phyloP scores from a whole-genome alignment of 2,329 filamentous ascomycete genomes.

The Elsinoe fawcettii region DNA sequence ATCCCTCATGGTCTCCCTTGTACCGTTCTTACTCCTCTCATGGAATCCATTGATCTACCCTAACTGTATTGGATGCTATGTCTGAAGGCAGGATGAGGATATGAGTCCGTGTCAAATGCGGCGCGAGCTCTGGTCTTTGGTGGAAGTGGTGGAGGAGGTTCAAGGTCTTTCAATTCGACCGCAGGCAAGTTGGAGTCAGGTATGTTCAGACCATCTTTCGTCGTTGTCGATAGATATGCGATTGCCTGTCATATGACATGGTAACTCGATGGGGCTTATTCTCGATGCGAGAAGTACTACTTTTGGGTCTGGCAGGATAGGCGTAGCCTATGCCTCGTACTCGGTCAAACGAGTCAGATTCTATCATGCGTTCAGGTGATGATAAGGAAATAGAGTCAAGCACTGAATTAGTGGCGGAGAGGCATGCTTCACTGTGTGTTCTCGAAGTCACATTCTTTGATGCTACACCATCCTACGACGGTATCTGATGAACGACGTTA shows the following conservation, averaged over 20 bases:
- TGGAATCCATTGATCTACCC: conserved; percentile 34
- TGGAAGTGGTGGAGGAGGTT: conserved; percentile 30
- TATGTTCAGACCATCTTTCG: conserved; percentile 61
- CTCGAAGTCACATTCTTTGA: conserved; percentile 21
- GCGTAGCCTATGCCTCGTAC: conserved; percentile 39
- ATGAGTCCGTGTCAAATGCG: conserved; percentile 63
- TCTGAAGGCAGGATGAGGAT: conserved; percentile 62
- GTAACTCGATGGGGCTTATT: conserved; percentile 99
- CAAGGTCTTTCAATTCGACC: conserved; percentile 22
- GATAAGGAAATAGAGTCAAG: conserved; percentile 99
- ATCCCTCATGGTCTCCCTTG: conserved; percentile 41
- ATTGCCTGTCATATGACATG: conserved; percentile 57
- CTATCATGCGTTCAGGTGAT: conserved; percentile 63
- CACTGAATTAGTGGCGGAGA: conserved; percentile 62
- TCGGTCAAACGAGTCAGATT: conserved; percentile 64
- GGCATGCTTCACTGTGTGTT: conserved; percentile 22
- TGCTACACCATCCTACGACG: conserved; percentile 29
- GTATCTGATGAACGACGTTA: conserved; percentile 25
- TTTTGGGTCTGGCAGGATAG: conserved; percentile 39
- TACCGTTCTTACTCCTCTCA: conserved; percentile 45
- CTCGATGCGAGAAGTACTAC: conserved; percentile 85
- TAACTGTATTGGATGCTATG: conserved; percentile 3
- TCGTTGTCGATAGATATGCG: conserved; percentile 98
- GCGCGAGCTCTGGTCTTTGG: conserved; percentile 25
- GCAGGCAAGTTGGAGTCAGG: conserved; percentile 39